A percentile compares a stretch with the other conserved stretches of the same genome.
phyloP scores from a whole-genome alignment of 345 rosid genomes.

The Gossypium longicalyx region DNA sequence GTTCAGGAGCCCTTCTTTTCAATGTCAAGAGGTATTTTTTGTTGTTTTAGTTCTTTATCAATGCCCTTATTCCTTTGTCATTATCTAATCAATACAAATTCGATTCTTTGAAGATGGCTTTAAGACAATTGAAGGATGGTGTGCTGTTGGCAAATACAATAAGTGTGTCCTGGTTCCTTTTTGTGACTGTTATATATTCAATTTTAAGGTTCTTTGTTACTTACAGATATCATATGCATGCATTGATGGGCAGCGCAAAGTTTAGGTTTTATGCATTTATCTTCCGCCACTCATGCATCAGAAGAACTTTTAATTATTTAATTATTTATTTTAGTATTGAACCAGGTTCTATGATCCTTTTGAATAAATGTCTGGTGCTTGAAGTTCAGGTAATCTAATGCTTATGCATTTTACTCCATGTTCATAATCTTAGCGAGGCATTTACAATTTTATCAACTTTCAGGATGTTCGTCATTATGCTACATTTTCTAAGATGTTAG shows the following conservation, averaged over 20 bases:
- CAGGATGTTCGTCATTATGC: slow-evolving; percentile 44
- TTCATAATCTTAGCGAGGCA: slow-evolving; percentile 8
- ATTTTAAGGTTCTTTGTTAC: neutral
- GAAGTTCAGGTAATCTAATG: slow-evolving; percentile 53
- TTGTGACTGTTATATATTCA: neutral
- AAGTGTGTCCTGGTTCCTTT: slow-evolving; percentile 26
- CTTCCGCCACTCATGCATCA: neutral
- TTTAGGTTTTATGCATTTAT: neutral
- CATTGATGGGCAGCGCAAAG: neutral
- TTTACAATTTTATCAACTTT: slow-evolving; percentile 19
- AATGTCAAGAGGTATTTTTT: slow-evolving; percentile 36
- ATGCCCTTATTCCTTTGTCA: neutral
- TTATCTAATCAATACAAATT: slow-evolving; percentile 6
- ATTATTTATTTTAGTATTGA: slow-evolving; percentile 41
- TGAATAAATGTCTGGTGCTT: slow-evolving; percentile 53
- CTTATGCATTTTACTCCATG: slow-evolving; percentile 5
- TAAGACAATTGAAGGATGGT: slow-evolving; percentile 48
- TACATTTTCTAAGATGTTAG: slow-evolving; percentile 57
- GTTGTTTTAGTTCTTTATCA: neutral
- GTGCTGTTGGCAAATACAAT: slow-evolving; percentile 29
- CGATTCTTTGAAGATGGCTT: slow-evolving; percentile 34
- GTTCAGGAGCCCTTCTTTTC: slow-evolving; percentile 51
- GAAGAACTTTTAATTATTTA: neutral
- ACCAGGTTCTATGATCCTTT: slow-evolving; percentile 43
- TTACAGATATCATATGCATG: neutral